These are phyloP conservation scores for Trifolium fragiferum DNA, from an alignment of 306 rosid species.

Conservation along the genomic window DNA sequence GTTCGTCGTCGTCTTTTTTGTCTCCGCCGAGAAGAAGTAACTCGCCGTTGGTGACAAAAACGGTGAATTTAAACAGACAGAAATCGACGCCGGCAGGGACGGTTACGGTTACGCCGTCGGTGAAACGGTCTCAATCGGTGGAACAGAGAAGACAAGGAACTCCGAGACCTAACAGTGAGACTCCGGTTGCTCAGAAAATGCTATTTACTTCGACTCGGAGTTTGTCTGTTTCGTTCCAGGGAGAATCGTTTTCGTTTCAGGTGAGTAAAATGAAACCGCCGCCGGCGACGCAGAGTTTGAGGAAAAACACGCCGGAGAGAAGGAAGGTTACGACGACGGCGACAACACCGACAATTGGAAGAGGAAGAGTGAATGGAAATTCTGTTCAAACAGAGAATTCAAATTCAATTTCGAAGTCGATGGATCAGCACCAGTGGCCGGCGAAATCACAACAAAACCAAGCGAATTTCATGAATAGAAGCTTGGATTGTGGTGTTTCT, in stretches of 20 bases:
- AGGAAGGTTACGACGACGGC: conserved; percentile 54
- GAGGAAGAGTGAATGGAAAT: conserved; percentile 46
- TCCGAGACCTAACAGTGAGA: conserved; percentile 55
- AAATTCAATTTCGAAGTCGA: conserved; percentile 53
- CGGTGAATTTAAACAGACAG: conserved; percentile 44
- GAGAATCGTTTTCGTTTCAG: conserved; percentile 84
- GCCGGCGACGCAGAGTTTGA: conserved; percentile 53
- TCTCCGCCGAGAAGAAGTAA: conserved; percentile 60
- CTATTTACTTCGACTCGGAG: conserved; percentile 84
- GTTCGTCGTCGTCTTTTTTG: conserved; percentile 50
- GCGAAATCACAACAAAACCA: conserved; percentile 47
- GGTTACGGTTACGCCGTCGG: conserved; percentile 42
- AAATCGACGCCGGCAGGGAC: conserved; percentile 28
- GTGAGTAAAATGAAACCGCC: conserved; percentile 74
- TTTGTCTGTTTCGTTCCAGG: conserved; percentile 91
- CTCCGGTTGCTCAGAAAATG: conserved; percentile 75
- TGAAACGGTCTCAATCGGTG: conserved; percentile 65
- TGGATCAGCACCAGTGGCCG: conserved; percentile 81
- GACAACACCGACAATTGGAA: conserved; percentile 40
- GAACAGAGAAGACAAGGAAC: conserved; percentile 65
- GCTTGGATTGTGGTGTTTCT: conserved; percentile 64
- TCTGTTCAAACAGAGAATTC: conserved; percentile 61
- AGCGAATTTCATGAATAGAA: conserved; percentile 59
- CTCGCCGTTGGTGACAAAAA: conserved; percentile 66
- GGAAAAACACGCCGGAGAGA: conserved; percentile 83